Evolutionary conservation across 208 protist species (phyloP), one percentile per base, ranked within the genome.

Genomic region (Leishmania gerbilli): DNA sequence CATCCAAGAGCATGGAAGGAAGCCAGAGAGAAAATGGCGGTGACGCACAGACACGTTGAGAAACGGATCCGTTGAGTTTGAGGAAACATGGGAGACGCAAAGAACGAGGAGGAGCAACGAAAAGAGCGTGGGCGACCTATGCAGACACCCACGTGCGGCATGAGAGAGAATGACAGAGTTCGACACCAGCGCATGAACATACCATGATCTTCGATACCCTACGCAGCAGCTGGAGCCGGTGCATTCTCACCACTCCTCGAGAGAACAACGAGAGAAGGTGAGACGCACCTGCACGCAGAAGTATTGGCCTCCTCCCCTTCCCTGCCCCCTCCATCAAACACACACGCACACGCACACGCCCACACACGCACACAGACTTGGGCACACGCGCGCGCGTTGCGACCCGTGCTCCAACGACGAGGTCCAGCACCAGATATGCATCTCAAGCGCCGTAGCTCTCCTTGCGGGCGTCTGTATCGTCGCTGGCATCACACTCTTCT

Each of bases 401-500:
- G 42, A 19, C 67, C 7, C 4, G 40, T n/a, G 24, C 65, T 0
- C 65, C 24, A 19, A 40, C 15, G 37, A 69, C 17, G 65, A 69
- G 34, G 34, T 8, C 65, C 31, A 24, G 37, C 17, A 34, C 4
- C n/a, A 45, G n/a, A 69, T 34, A 69, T 45, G 65, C 34, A 42
- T 71, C 5, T 85, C 49, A 92, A 9, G 88, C 87, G 34, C 84
- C 60, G 71, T 88, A 90, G 58, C 81, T 90, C 75, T 79, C 85
- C 62, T 88, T 88, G 76, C 88, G 83, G 21, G 82, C 80, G 60
- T 87, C 89, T 19, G 87, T 82, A 42, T 89, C 79, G 34, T 90
- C 87, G 7, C 74, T 11, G 51, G 56, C 19, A 40, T 75, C 60
- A 37, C 71, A 65, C 5, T 74, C 47, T 7, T 42, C 77, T 9